phyloP scores from a whole-genome alignment of 495 filamentous ascomycete genomes.

The Physcia stellaris region DNA sequence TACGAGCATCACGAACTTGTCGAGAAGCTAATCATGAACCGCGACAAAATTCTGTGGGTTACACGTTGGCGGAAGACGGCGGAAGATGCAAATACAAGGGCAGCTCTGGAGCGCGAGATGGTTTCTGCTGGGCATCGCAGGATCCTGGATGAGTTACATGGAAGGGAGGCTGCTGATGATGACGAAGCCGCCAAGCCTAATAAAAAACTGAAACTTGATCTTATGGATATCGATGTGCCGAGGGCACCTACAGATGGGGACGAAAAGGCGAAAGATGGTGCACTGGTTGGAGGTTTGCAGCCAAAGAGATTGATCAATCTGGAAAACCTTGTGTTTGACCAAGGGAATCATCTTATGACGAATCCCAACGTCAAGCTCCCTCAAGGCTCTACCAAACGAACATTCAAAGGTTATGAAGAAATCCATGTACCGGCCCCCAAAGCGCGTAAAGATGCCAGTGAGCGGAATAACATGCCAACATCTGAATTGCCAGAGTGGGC shows the following conservation, averaged over 20 bases:
- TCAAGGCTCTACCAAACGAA: constrained; percentile 84
- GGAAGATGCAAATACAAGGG: constrained; percentile 64
- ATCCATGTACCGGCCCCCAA: constrained; percentile 92
- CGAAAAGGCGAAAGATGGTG: constrained; percentile 44
- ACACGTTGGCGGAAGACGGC: constrained; percentile 74
- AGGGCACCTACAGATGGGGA: constrained; percentile 36
- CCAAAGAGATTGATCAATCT: constrained; percentile 80
- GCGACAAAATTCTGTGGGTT: constrained; percentile 88
- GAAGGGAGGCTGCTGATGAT: constrained; percentile 39
- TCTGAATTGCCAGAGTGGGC: constrained; percentile 90
- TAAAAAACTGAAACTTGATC: constrained; percentile 71
- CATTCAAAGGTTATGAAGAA: constrained; percentile 96
- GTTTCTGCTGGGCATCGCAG: constrained; percentile 69
- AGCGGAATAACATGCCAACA: constrained; percentile 63
- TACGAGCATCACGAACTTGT: constrained; percentile 94
- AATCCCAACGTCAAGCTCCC: constrained; percentile 93
- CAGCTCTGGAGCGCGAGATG: constrained; percentile 78
- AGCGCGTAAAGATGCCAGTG: constrained; percentile 62
- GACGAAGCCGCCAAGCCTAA: constrained; percentile 42
- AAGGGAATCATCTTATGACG: constrained; percentile 97
- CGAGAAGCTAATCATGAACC: constrained; percentile 80
- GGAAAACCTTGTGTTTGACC: constrained; percentile 92
- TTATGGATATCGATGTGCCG: constrained; percentile 85
- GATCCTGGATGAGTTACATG: constrained; percentile 73
- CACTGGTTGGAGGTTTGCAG: constrained; percentile 71